A percentile compares a stretch with the other conserved stretches of the same genome.
These are phyloP conservation scores for Saccharum spontaneum DNA, from an alignment of 176 grass and related monocot species.

Conservation along the genomic window DNA sequence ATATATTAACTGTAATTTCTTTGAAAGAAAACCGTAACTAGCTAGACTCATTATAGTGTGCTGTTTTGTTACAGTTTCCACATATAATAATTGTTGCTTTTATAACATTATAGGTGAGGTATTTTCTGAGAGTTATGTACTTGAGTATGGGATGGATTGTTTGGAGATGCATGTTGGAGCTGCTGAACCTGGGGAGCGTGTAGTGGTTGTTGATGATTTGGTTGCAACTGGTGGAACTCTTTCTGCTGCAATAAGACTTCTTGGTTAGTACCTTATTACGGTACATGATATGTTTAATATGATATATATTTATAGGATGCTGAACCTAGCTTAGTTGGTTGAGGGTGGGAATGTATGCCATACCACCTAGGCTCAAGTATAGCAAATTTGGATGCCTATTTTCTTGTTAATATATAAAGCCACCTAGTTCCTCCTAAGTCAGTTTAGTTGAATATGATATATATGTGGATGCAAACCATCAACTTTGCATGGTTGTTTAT, in stretches of 20 bases:
- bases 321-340: background rate
- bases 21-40: background rate
- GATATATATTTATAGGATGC: background rate
- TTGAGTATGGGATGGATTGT: conserved; percentile 93
- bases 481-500: background rate
- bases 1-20: background rate
- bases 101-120: conserved; percentile 66
- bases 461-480: background rate
- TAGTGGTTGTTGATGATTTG: conserved; percentile 80
- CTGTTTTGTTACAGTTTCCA: background rate
- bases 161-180: conserved; percentile 94
- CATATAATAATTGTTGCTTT: background rate
- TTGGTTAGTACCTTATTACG: conserved; percentile 51
- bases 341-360: background rate
- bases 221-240: conserved; percentile 92
- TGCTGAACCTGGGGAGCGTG: conserved; percentile 49
- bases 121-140: conserved; percentile 79
- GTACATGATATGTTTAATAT: conserved; percentile 14
- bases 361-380: background rate
- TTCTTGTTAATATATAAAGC: background rate
- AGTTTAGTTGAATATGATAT: background rate
- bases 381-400: background rate
- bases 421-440: background rate
- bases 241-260: conserved; percentile 84
- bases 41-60: background rate